Conservation (phyloP, 129 eudicot genomes). For the Mikania micrantha region DNA sequence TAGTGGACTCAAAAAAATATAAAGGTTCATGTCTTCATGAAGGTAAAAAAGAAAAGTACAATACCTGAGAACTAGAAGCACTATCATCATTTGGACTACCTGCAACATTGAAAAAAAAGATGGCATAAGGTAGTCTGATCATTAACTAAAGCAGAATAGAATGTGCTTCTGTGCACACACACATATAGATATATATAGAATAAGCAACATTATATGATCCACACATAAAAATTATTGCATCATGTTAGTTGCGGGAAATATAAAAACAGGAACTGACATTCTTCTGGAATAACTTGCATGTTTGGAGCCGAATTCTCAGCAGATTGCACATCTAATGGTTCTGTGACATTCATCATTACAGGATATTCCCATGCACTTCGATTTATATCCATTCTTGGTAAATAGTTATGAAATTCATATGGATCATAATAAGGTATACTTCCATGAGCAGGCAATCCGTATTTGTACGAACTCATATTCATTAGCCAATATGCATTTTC, state of each 20-base stretch:
- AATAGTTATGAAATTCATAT: slow-evolving; percentile 42
- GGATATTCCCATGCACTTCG: slow-evolving; percentile 86
- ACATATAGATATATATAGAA: neutral
- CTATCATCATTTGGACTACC: slow-evolving; percentile 51
- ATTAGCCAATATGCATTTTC: slow-evolving; percentile 72
- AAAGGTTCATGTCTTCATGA: neutral
- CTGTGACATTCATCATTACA: slow-evolving; percentile 47
- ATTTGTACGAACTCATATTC: slow-evolving; percentile 74
- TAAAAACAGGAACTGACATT: slow-evolving; percentile 51
- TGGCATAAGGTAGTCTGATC: slow-evolving; percentile 7
- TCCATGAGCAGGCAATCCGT: slow-evolving; percentile 47
- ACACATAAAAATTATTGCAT: slow-evolving; percentile 16
- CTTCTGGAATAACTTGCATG: slow-evolving; percentile 71
- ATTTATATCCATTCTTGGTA: slow-evolving; percentile 51
- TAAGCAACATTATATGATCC: slow-evolving; percentile 14
- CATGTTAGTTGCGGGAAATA: slow-evolving; percentile 16
- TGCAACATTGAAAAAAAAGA: slow-evolving; percentile 29
- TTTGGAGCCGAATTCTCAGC: slow-evolving; percentile 43
- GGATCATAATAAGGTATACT: slow-evolving; percentile 61
- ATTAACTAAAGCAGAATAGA: slow-evolving; percentile 4
- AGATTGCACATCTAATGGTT: slow-evolving; percentile 40
- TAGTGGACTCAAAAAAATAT: neutral
- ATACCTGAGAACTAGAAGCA: slow-evolving; percentile 54
- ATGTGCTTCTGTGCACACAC: too few species aligned
- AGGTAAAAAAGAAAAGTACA: neutral